Evolutionary conservation across 805 yeast species (phyloP), one percentile per base, ranked within the genome.

Genomic region (Cyberlindnera maritima): DNA sequence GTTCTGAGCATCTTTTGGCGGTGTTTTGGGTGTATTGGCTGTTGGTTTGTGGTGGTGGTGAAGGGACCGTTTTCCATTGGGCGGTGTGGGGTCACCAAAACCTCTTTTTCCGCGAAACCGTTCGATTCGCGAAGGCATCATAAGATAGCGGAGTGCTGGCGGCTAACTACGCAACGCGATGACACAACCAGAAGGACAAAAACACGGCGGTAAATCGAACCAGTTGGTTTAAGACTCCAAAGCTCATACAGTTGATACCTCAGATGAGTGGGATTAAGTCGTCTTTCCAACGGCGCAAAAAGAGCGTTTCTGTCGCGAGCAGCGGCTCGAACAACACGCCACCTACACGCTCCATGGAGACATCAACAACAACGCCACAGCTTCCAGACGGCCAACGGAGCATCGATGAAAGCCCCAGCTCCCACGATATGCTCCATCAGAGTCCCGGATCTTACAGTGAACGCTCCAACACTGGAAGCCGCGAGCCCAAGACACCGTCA

Each of bases 201-300:
- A n/a, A n/a, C n/a, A n/a, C n/a, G n/a, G n/a, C n/a, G n/a, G n/a
- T n/a, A n/a, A n/a, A n/a, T n/a, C n/a, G n/a, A n/a, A n/a, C n/a
- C n/a, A n/a, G n/a, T n/a, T n/a, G n/a, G n/a, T n/a, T n/a, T n/a
- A n/a, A n/a, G n/a, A n/a, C n/a, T n/a, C n/a, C n/a, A n/a, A n/a
- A n/a, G n/a, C n/a, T n/a, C n/a, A n/a, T n/a, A n/a, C n/a, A n/a
- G n/a, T n/a, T n/a, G 25, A 21, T 9, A 21, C 25, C 5, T 11
- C 26, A 11, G n/a, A 45, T 47, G 50, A 41, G 41, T 4, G 47
- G 41, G 18, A 33, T 37, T 19, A 20, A 15, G 26, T 43, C 47
- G 3, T 50, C 50, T 4, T 47, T 47, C 28, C 43, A 44, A 10
- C 36, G 44, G 21, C 46, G 50, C 28, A 48, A 41, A 25, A 44